Base-by-base conservation (phyloP, 257 asterid genomes). In the Parsonsia alboflavescens region DNA sequence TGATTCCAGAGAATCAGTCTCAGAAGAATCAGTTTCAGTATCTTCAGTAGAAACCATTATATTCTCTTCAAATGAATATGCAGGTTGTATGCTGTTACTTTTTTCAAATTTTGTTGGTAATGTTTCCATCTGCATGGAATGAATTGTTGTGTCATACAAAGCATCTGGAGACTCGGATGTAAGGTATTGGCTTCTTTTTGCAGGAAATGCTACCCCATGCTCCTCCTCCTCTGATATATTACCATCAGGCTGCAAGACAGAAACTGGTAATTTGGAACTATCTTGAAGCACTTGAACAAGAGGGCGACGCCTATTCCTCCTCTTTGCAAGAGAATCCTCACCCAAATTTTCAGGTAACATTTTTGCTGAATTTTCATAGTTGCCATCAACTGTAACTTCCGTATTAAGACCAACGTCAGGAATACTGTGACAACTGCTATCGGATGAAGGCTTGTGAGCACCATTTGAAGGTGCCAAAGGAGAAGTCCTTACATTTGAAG, bases 1-100 rank as follows among this genome's bases (percentile, higher is more conserved):
- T 2, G 97, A 90, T 68, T 92, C 96, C 80, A 80, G 63, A 71
- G 97, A 89, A 85, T 92, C 96, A 21, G 96, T 84, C 78, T 87
- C 96, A 16, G 94, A 89, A 82, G 96, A 87, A 86, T 95, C 99
- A 30, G 98, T 95, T 86, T 92, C 99, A 59, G 98, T 90, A 81
- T 88, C 94, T 83, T 95, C 98, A 9, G 93, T 85, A 68, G 97
- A 89, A 13, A 86, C 96, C 64, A 91, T 87, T 68, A 80, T 80
- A 72, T 77, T 89, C 77, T 88, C 92, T 80, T 87, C 93, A 73
- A 86, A 88, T 68, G 67, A 73, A 78, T 80, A 90, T 76, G 78
- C 87, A 80, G 68, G 79, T 54, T 62, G 81, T 53, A 81, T 81
- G 61, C 76, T 79, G 76, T 67, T 80, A 75, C 81, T 76, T 46